Base-by-base conservation (phyloP, 768 basidiomycete species). In the Termitomyces sp. region DNA sequence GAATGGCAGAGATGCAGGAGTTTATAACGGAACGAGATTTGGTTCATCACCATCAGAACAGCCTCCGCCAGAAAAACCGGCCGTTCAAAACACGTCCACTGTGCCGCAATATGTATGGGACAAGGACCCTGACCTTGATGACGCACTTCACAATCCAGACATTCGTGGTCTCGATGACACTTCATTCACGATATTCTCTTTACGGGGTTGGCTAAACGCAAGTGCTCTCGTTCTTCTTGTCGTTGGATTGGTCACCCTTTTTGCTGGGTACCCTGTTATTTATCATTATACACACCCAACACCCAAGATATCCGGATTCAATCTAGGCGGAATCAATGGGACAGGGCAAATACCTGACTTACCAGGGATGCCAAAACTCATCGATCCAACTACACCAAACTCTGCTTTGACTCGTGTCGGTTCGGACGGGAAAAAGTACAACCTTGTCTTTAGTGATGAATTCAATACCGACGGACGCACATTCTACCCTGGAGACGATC, bases 401-500 rank as follows among this genome's bases (percentile, higher is more conserved):
- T 67, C 72, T 11, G 88, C 73, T 7, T 67, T 72, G 53, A 80
- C 82, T 32, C 78, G 85, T 11, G 80, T 73, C 2, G 91, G 89
- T 18, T 75, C 77, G 3, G 92, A 97, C 64, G 95, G 94, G 2
- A 75, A 87, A 53, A 69, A 76, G 7, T 95, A 92, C 65, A 74
- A 86, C 51, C 83, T 99, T 29, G 88, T 91, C 2, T 98, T 94
- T 73, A 92, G 89, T 84, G 77, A 96, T 86, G 78, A 86, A 84
- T 74, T 81, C 65, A 66, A 77, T 50, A 66, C 60, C 4, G 78
- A 81, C 58, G 66, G 88, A 75, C 60, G 94, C 76, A 58, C 84
- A 66, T 72, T 89, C 77, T 69, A 90, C 83, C 79, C 94, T 61
- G 80, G 89, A 70, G 66, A 96, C 79, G 64, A 96, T 86, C 74